Evolutionary conservation across 2,329 filamentous ascomycete species (phyloP).

Genomic region (Lachnellula arida): DNA sequence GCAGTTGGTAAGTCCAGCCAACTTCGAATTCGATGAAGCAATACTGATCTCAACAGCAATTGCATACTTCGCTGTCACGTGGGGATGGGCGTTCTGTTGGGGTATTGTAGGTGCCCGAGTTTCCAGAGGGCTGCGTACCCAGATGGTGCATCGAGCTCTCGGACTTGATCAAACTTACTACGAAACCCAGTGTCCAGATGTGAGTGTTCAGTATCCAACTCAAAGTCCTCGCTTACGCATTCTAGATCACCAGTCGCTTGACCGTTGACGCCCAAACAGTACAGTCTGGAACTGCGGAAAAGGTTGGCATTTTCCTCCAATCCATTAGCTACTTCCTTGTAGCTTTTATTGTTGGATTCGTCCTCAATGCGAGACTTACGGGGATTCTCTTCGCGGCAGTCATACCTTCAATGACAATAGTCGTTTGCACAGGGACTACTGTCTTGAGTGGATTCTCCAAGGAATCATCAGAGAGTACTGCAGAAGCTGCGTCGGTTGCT

Average conservation of each 20-base stretch:
- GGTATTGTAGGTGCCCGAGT: conserved; percentile 46
- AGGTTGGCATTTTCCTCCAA: conserved; percentile 52
- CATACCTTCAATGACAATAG: conserved; percentile 46
- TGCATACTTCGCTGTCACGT: conserved; percentile 46
- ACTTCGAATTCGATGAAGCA: background rate
- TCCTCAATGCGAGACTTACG: conserved; percentile 50
- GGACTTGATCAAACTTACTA: conserved; percentile 49
- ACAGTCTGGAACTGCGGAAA: conserved; percentile 54
- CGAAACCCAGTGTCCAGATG: conserved; percentile 45
- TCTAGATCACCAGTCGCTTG: conserved; percentile 48
- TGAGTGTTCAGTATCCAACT: conserved; percentile 30
- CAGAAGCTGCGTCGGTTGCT: conserved; percentile 46
- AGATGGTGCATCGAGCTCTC: conserved; percentile 42
- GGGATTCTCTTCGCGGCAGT: conserved; percentile 48
- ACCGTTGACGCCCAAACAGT: conserved; percentile 54
- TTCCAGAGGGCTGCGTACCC: conserved; percentile 41
- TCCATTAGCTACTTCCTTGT: conserved; percentile 55
- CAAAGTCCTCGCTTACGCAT: conserved; percentile 38
- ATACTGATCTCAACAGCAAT: conserved; percentile 30
- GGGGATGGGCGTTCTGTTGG: conserved; percentile 45
- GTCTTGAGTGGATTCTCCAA: conserved; percentile 39
- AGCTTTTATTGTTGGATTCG: conserved; percentile 54
- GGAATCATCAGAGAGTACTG: conserved; percentile 41
- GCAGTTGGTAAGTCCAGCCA: conserved; percentile 15
- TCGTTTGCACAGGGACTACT: conserved; percentile 42